Base-by-base conservation (phyloP, 2,329 filamentous ascomycete genomes). In the Aspergillus sp. region DNA sequence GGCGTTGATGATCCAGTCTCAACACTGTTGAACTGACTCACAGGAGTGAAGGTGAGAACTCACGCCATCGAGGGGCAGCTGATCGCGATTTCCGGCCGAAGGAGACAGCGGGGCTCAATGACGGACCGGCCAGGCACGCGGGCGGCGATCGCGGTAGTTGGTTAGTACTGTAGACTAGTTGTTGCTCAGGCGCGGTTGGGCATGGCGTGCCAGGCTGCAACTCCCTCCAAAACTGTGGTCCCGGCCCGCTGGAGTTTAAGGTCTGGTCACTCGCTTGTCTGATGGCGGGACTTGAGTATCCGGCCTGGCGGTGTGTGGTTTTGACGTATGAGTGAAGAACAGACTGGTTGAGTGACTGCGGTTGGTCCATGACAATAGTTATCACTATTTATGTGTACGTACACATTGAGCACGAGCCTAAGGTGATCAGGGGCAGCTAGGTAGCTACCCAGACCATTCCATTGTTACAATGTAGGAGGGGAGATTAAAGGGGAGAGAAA, bases 1-100 rank as follows among this genome's bases (percentile, higher is more conserved):
- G 47, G 53, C 28, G n/a, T 32, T 47, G 25, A 2, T 43, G 39
- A 45, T 15, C 38, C 36, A 25, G 41, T 28, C 25, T 10, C 32
- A 51, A 38, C 47, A 49, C 17, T 45, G 43, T 48, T 23, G 28
- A 57, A 43, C 47, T 50, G 47, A 50, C 25, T 50, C 47, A 50
- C 47, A 12, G 45, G 8, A 15, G n/a, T 12, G 13, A n/a, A 55
- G 21, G 25, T 50, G 36, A 51, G 28, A 36, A 45, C 61, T 65
- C 63, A 65, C 63, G 63, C 63, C 61, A 65, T 63, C 61, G 53
- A 47, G 53, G 53, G 53, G 53, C 53, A 55, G 53, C 28, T 55
- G 53, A 55, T 55, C 51, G 41, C 47, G 48, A 65, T 36, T 59
- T 19, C 61, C 63, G 58, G 63, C 63, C 56, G 63, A 56, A 58